Percentiles rank a stretch among this genome's conserved stretches.
These are phyloP conservation scores for Candida rishiriensis DNA, from an alignment of 805 yeast genomes.

Conservation along the genomic window DNA sequence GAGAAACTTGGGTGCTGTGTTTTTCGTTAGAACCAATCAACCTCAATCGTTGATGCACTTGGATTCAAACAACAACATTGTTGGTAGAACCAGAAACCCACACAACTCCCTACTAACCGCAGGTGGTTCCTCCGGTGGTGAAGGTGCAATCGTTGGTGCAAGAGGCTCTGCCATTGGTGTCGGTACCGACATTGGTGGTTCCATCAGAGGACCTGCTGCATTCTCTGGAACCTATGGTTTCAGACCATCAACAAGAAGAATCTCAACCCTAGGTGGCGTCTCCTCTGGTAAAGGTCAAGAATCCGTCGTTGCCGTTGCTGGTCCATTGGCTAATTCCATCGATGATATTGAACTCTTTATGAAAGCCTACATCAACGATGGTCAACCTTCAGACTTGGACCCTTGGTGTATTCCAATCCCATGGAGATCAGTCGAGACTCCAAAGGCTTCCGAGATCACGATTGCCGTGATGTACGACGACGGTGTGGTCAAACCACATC, in stretches of 20 bases:
- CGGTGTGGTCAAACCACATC: constrained; percentile 61
- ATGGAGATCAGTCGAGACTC: constrained; percentile 44
- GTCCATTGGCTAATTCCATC: constrained; percentile 61
- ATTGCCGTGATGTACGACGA: constrained; percentile 63
- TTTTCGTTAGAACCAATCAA: constrained; percentile 61
- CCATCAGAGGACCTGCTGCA: constrained; percentile 66
- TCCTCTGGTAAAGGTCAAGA: constrained; percentile 61
- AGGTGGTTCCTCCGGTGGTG: constrained; percentile 77
- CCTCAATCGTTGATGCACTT: constrained; percentile 71
- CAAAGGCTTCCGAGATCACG: constrained; percentile 41
- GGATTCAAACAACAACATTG: constrained; percentile 56
- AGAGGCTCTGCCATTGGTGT: constrained; percentile 59
- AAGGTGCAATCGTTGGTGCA: constrained; percentile 57
- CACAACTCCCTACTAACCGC: constrained; percentile 52
- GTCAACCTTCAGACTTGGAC: constrained; percentile 57
- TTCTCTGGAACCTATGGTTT: constrained; percentile 59
- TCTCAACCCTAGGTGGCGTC: constrained; percentile 43
- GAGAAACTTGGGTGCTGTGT: constrained; percentile 52
- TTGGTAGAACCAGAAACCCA: constrained; percentile 57
- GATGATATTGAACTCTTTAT: constrained; percentile 69
- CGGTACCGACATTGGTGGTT: constrained; percentile 73
- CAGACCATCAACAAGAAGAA: constrained; percentile 56
- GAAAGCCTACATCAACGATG: constrained; percentile 55
- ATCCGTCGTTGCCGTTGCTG: constrained; percentile 59
- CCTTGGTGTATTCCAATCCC: constrained; percentile 44